These are phyloP conservation scores for Mycena maculata DNA, from an alignment of 768 basidiomycete genomes.

Conservation along the genomic window DNA sequence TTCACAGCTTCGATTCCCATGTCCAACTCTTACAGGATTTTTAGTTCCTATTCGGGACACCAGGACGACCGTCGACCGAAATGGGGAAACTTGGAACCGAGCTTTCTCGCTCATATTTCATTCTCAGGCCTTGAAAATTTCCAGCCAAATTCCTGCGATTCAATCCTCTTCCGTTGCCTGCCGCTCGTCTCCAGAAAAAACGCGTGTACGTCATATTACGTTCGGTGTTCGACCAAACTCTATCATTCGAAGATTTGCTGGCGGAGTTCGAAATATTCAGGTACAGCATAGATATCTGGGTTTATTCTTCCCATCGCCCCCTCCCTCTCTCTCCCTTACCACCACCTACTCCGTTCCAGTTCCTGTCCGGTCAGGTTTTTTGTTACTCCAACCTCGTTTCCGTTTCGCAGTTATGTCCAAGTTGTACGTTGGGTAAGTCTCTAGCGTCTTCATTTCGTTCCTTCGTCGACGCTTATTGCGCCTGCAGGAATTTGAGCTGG, in stretches of 20 bases:
- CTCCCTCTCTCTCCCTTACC: background rate
- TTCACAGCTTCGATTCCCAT: conserved; percentile 5
- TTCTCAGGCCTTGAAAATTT: background rate
- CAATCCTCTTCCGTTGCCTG: background rate
- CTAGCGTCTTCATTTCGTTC: background rate
- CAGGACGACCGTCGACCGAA: background rate
- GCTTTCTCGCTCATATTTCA: background rate
- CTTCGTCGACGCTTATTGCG: background rate
- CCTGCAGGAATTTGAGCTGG: conserved; percentile 93
- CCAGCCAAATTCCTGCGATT: background rate
- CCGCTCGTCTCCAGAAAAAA: background rate
- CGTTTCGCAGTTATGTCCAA: conserved; percentile 27
- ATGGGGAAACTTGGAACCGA: background rate
- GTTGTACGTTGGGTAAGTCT: conserved; percentile 31
- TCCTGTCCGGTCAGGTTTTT: conserved; percentile 11
- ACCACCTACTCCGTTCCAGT: conserved; percentile 15
- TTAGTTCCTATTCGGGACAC: conserved; percentile 21
- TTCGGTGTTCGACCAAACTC: too few species aligned
- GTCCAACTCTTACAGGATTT: background rate
- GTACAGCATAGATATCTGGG: conserved; percentile 3
- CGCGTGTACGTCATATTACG: conserved; percentile 7
- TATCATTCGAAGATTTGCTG: conserved; percentile 4
- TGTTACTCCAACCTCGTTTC: conserved; percentile 3
- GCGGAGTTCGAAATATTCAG: conserved; percentile 23
- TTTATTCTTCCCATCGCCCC: background rate